Evolutionary conservation across 805 yeast species (phyloP).

Genomic region (Wickerhamia fluorescens): DNA sequence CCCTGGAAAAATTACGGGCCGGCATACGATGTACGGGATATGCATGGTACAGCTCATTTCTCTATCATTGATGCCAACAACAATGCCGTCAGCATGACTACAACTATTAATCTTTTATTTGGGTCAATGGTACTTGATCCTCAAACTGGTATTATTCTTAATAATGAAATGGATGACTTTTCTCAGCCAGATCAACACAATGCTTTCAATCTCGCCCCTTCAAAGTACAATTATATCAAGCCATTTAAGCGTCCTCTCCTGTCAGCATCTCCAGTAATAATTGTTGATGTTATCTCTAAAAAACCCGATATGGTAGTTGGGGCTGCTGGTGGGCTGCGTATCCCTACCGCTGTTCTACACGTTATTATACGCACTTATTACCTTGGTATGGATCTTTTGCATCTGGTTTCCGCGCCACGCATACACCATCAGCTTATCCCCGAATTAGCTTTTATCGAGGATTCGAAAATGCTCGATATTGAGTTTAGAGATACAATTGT

Average conservation of each 20-base stretch:
- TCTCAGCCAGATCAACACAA: conserved; percentile 64
- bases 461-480: conserved; percentile 30
- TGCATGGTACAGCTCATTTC: conserved; percentile 88
- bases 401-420: conserved; percentile 73
- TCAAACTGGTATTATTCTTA: conserved; percentile 72
- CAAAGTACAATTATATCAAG: conserved; percentile 66
- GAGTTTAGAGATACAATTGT: conserved; percentile 28
- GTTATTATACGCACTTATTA: conserved; percentile 64
- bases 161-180: conserved; percentile 94
- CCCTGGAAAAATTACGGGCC: conserved; percentile 76
- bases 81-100: conserved; percentile 81
- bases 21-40: conserved; percentile 65
- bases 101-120: conserved; percentile 78
- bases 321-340: conserved; percentile 92
- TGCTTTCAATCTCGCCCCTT: conserved; percentile 76
- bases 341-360: conserved; percentile 75
- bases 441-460: conserved; percentile 55
- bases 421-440: conserved; percentile 89
- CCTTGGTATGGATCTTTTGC: conserved; percentile 51
- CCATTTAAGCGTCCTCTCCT: conserved; percentile 82
- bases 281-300: conserved; percentile 26
- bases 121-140: conserved; percentile 83
- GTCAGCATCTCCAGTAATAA: conserved; percentile 71
- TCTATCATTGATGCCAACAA: conserved; percentile 67
- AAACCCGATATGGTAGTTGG: conserved; percentile 68